These are phyloP conservation scores for Mycena chlorophos DNA, from an alignment of 768 basidiomycete genomes.

Conservation along the genomic window DNA sequence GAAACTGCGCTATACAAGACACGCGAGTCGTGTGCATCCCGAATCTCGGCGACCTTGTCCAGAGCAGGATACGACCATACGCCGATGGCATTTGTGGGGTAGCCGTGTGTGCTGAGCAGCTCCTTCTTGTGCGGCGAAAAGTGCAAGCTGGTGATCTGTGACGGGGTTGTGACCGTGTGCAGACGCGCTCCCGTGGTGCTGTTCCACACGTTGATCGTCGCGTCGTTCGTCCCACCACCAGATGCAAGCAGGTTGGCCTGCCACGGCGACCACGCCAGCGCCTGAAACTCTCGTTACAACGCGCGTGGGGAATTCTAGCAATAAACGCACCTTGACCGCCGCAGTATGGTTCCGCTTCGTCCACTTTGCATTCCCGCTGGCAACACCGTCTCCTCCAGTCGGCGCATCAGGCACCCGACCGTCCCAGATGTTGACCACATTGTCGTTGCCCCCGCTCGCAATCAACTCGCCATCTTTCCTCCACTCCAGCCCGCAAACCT, in stretches of 20 bases:
- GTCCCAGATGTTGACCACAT: constrained; percentile 98
- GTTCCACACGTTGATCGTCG: constrained; percentile 89
- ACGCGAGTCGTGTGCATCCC: constrained; percentile 90
- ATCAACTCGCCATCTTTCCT: constrained; percentile 83
- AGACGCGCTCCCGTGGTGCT: constrained; percentile 89
- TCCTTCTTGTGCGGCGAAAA: constrained; percentile 90
- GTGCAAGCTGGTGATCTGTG: constrained; percentile 89
- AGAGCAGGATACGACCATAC: constrained; percentile 84
- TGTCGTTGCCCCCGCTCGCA: constrained; percentile 96
- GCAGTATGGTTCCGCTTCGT: constrained; percentile 90
- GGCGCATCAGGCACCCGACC: constrained; percentile 64
- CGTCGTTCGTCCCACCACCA: constrained; percentile 94
- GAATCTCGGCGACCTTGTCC: constrained; percentile 77
- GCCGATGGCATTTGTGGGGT: constrained; percentile 83
- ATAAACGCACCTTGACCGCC: constrained; percentile 62
- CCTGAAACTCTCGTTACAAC: constrained; percentile 45
- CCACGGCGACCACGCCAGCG: constrained; percentile 98
- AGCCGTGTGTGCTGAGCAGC: constrained; percentile 89
- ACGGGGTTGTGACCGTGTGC: constrained; percentile 81
- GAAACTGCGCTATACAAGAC: constrained; percentile 84
- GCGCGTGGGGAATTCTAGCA: neutral
- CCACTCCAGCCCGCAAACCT: constrained; percentile 93
- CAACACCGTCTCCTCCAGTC: constrained; percentile 35
- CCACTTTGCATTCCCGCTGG: constrained; percentile 75
- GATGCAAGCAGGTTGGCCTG: constrained; percentile 86